phyloP scores from a whole-genome alignment of 2,329 filamentous ascomycete genomes.

The Coniochaeta sp. region DNA sequence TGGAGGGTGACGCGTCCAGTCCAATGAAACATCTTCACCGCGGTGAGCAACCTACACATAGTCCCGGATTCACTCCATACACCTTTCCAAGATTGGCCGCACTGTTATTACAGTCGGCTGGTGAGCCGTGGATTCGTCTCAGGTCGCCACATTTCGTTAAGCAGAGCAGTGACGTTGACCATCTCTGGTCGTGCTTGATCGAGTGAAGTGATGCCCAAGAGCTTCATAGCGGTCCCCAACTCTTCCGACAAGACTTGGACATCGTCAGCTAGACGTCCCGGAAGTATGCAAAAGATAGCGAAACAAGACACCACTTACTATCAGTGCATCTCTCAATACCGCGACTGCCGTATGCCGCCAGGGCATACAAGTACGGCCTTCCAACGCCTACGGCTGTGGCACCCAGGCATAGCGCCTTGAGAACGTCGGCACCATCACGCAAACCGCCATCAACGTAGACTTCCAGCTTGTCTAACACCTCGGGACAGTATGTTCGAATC shows the following conservation, averaged over 20 bases:
- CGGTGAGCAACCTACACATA: not conserved
- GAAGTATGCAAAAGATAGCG: not conserved
- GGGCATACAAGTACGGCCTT: slow-evolving; percentile 46
- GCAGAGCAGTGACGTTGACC: slow-evolving; percentile 31
- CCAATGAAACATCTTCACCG: not conserved
- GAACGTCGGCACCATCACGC: slow-evolving; percentile 35
- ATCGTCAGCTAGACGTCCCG: not conserved
- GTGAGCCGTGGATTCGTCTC: slow-evolving; percentile 16
- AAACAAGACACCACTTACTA: slow-evolving; percentile 4
- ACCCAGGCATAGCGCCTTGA: slow-evolving; percentile 38
- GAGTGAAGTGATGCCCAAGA: slow-evolving; percentile 40
- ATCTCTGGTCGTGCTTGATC: slow-evolving; percentile 39
- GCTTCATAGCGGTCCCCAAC: slow-evolving; percentile 35
- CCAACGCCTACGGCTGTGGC: slow-evolving; percentile 38
- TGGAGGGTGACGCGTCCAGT: too few relatives aligned
- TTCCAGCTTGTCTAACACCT: slow-evolving; percentile 32
- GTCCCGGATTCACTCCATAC: not conserved
- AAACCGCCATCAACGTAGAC: slow-evolving; percentile 41
- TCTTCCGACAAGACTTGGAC: slow-evolving; percentile 16
- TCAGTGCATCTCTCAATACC: slow-evolving; percentile 27
- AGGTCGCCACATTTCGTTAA: slow-evolving; percentile 24
- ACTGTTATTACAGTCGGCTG: slow-evolving; percentile 7
- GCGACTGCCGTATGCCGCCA: slow-evolving; percentile 27
- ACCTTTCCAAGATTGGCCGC: not conserved
- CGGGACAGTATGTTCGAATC: slow-evolving; percentile 32